These are phyloP conservation scores for Tardiomyces digboiensis DNA, from an alignment of 1,139 yeast species.

Conservation along the genomic window DNA sequence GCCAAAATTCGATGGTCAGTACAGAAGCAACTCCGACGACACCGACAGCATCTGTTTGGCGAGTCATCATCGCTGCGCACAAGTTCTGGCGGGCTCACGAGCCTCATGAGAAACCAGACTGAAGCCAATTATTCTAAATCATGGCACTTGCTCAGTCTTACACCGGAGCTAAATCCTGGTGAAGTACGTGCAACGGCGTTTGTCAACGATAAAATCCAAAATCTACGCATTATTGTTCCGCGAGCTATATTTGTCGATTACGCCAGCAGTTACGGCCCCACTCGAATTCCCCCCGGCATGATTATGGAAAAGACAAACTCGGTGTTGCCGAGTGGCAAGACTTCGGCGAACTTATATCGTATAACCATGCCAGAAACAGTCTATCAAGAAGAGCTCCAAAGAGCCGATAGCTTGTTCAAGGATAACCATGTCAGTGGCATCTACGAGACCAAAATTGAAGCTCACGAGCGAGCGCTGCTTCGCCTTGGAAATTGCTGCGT, in stretches of 20 bases:
- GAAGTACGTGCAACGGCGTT: constrained; percentile 63
- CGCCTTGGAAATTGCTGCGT: constrained; percentile 67
- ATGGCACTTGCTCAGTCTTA: constrained; percentile 6
- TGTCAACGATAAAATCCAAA: constrained; percentile 65
- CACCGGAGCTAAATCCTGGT: constrained; percentile 46
- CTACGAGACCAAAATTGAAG: constrained; percentile 63
- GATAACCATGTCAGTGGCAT: constrained; percentile 57
- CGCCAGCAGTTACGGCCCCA: constrained; percentile 35
- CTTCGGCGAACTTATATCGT: constrained; percentile 47
- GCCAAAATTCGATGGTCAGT: constrained; percentile 82
- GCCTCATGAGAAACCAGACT: constrained; percentile 67
- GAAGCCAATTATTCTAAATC: constrained; percentile 46
- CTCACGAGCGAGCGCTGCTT: constrained; percentile 67
- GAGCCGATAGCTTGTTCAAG: constrained; percentile 56
- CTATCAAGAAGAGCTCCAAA: constrained; percentile 46
- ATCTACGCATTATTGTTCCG: constrained; percentile 64
- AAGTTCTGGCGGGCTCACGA: constrained; percentile 41
- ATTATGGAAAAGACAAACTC: constrained; percentile 52
- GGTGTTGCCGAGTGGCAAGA: constrained; percentile 55
- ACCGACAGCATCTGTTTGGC: constrained; percentile 78
- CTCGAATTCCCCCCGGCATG: constrained; percentile 29
- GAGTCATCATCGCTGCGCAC: constrained; percentile 28
- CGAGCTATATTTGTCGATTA: constrained; percentile 64
- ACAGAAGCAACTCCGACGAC: constrained; percentile 59
- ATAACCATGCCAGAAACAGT: constrained; percentile 58